Evolutionary conservation across 2,329 filamentous ascomycete genomes (phyloP), one percentile per base, ranked within the genome.

Genomic region (Rosellinia necatrix): DNA sequence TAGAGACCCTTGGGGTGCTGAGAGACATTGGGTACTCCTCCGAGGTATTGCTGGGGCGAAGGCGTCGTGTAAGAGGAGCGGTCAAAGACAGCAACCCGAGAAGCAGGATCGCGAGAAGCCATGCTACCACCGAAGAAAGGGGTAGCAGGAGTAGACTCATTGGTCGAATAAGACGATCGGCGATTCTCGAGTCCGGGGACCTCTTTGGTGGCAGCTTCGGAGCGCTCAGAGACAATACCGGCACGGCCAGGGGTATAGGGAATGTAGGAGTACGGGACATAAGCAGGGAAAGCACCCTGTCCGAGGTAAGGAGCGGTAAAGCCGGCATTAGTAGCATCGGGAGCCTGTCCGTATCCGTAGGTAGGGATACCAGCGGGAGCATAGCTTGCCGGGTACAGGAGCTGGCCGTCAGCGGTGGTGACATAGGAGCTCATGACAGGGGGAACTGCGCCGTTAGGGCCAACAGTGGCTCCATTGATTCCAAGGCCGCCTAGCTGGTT

Each of bases 91-190:
- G 82, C 81, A 60, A 87, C 79, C 22, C 83, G 80, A 50, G 83
- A 77, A 37, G 80, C 83, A 65, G 80, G 81, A 56, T 89, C 84
- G 32, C 84, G 80, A 53, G 84, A 82, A 30, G 79, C 77, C 61
- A 81, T 73, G 47, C 79, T 78, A 52, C 81, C 82, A 62, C 80
- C 82, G 62, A 87, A 87, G 66, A 84, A 85, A 0, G 87, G 86
- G 25, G 84, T 89, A 4, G 85, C 81, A 3, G 85, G 82, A 22
- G 83, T 81, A 6, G 85, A 88, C 70, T 87, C 85, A 3, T 80
- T 88, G 24, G 85, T 88, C 1, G 85, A 88, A 70, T 88, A 87
- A 2, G 85, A 88, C 13, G 83, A 84, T 49, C 85, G 83, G 21
- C 85, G 84, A 56, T 87, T 87, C 64, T 88, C 84, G 25, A 88